Percentiles rank a stretch among this genome's conserved stretches.
These are phyloP conservation scores for Coriolopsis trogii DNA, from an alignment of 1,284 basidiomycete genomes.

Conservation along the genomic window DNA sequence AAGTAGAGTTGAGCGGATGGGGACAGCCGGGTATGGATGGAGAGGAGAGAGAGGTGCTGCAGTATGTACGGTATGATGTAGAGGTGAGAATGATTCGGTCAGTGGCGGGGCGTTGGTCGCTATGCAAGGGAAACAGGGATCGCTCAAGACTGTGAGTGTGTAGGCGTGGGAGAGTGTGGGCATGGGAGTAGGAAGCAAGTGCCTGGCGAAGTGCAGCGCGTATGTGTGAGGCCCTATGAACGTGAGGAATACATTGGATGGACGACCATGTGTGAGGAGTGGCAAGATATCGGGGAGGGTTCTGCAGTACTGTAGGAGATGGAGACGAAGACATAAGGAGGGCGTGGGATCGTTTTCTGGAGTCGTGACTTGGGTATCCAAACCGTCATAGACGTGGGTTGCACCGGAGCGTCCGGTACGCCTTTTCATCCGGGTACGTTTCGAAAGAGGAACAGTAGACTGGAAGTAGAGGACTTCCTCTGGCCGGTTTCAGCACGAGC, in stretches of 20 bases:
- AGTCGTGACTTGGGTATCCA: too few relatives aligned
- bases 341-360: too few relatives aligned
- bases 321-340: not conserved
- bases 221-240: not conserved
- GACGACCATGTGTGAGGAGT: not conserved
- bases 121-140: too few relatives aligned
- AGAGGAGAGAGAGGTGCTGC: not conserved
- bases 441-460: too few relatives aligned
- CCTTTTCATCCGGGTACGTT: too few relatives aligned
- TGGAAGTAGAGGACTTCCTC: too few relatives aligned
- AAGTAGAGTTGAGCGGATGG: not conserved
- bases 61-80: conserved; percentile 4
- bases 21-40: not conserved
- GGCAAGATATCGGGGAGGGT: not conserved
- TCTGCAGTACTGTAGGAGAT: not conserved
- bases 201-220: not conserved
- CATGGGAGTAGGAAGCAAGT: not conserved
- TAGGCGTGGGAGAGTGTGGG: not conserved
- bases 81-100: too few relatives aligned
- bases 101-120: too few relatives aligned
- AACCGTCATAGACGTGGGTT: too few relatives aligned
- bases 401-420: too few relatives aligned
- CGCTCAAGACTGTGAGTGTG: too few relatives aligned
- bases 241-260: not conserved
- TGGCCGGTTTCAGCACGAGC: conserved; percentile 35